phyloP scores from a whole-genome alignment of 2,329 filamentous ascomycete genomes.

The Fusarium paranaense region DNA sequence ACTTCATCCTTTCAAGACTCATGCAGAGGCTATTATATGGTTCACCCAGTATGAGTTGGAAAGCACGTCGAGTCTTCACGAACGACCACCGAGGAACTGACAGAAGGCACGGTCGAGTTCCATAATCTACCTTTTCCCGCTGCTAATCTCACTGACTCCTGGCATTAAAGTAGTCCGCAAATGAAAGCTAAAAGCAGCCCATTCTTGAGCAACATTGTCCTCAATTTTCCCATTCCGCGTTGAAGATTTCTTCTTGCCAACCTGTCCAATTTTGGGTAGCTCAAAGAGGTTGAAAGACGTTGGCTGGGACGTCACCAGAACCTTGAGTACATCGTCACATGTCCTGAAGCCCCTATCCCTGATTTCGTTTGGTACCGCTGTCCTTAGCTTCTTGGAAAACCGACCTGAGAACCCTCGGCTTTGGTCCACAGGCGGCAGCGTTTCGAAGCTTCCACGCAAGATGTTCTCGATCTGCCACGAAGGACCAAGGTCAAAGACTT shows the following conservation, averaged over 20 bases:
- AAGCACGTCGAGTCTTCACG: background rate
- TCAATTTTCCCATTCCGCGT: background rate
- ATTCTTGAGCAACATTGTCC: background rate
- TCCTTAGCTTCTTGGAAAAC: constrained; percentile 13
- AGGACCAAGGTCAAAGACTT: constrained; percentile 6
- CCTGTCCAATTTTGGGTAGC: constrained; percentile 6
- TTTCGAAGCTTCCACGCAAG: background rate
- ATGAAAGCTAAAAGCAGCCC: constrained; percentile 5
- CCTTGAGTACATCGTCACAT: constrained; percentile 21
- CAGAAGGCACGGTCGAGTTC: background rate
- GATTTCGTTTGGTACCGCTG: background rate
- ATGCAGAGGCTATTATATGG: no score
- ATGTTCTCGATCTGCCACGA: constrained; percentile 7
- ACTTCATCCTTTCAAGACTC: no score
- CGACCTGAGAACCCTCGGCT: background rate
- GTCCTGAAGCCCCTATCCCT: background rate
- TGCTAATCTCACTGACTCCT: background rate
- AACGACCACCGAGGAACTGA: background rate
- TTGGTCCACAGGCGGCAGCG: background rate
- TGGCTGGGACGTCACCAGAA: constrained; percentile 24
- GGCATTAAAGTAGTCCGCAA: background rate
- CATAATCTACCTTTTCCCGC: background rate
- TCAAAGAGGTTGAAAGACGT: constrained; percentile 24
- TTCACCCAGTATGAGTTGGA: no score
- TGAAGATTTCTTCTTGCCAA: background rate